Percentiles rank a stretch among this genome's conserved stretches.
phyloP scores from a whole-genome alignment of 495 filamentous ascomycete genomes.

The Astrothelium macrocarpum region DNA sequence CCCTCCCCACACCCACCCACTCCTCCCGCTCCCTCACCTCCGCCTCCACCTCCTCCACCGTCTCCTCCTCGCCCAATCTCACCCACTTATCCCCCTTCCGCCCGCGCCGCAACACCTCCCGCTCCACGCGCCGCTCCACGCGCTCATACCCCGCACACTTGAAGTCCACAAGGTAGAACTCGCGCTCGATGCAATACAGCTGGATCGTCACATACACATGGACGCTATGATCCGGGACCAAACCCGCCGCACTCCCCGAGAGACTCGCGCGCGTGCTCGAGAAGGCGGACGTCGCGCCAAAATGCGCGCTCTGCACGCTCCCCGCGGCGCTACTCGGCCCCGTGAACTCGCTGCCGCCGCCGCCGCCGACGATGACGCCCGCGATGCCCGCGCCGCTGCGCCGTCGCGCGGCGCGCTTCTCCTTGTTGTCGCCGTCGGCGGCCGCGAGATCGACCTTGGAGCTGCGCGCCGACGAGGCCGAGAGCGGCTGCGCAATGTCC shows the following conservation, averaged over 20 bases:
- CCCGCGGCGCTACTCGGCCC: constrained; percentile 6
- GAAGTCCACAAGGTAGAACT: constrained; percentile 95
- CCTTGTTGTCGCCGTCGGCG: constrained; percentile 35
- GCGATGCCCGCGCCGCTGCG: constrained; percentile 25
- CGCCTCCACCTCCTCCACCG: constrained; percentile 23
- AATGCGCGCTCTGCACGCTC: constrained; percentile 30
- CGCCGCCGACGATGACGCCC: not conserved
- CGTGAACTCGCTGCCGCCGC: not conserved
- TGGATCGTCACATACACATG: constrained; percentile 92
- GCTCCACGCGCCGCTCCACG: constrained; percentile 36
- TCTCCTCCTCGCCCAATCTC: constrained; percentile 6
- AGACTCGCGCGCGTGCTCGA: not conserved
- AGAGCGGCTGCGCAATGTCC: constrained; percentile 37
- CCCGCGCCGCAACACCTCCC: constrained; percentile 21
- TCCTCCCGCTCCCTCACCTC: constrained; percentile 30
- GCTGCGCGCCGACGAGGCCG: constrained; percentile 41
- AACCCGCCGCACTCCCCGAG: not conserved
- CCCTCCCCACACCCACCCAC: constrained; percentile 29
- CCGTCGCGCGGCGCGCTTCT: constrained; percentile 8
- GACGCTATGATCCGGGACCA: constrained; percentile 40
- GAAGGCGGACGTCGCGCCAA: constrained; percentile 19
- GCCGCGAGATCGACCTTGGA: constrained; percentile 49
- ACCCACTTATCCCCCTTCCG: constrained; percentile 3
- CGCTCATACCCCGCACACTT: constrained; percentile 98
- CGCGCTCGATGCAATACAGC: constrained; percentile 87